A percentile compares a stretch with the other conserved stretches of the same genome.
Conservation (phyloP, 805 yeast genomes). For the Vanderwaltozyma verrucispora region DNA sequence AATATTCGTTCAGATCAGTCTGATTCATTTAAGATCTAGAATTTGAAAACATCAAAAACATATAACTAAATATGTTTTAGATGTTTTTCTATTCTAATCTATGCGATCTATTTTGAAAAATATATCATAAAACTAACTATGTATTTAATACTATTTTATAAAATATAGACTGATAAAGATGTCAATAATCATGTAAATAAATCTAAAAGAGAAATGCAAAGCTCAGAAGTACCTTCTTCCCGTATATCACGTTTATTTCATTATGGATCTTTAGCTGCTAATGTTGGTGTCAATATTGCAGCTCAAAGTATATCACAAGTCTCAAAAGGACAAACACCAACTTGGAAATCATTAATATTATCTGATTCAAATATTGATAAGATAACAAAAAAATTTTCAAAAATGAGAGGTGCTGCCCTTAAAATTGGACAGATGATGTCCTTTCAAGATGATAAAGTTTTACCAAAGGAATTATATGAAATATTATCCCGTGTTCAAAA, state of each 20-base stretch:
- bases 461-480: constrained; percentile 78
- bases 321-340: constrained; percentile 42
- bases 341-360: constrained; percentile 50
- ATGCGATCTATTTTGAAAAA: no score
- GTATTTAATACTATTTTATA: not conserved
- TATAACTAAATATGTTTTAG: no score
- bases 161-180: not conserved
- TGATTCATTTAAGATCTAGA: no score
- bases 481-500: constrained; percentile 80
- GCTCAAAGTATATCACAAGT: constrained; percentile 63
- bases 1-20: no score
- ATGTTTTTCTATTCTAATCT: no score
- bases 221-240: constrained; percentile 72
- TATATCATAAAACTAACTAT: not conserved
- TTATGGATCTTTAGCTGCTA: constrained; percentile 87
- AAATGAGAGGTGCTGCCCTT: constrained; percentile 98
- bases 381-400: constrained; percentile 75
- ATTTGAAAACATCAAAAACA: no score
- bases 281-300: constrained; percentile 77
- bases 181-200: not conserved
- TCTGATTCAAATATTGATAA: constrained; percentile 79
- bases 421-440: constrained; percentile 96
- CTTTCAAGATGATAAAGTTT: constrained; percentile 78
- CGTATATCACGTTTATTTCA: constrained; percentile 85
- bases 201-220: constrained; percentile 10